These are phyloP conservation scores for Marsdenia floribunda DNA, from an alignment of 257 asterid genomes.

Conservation along the genomic window DNA sequence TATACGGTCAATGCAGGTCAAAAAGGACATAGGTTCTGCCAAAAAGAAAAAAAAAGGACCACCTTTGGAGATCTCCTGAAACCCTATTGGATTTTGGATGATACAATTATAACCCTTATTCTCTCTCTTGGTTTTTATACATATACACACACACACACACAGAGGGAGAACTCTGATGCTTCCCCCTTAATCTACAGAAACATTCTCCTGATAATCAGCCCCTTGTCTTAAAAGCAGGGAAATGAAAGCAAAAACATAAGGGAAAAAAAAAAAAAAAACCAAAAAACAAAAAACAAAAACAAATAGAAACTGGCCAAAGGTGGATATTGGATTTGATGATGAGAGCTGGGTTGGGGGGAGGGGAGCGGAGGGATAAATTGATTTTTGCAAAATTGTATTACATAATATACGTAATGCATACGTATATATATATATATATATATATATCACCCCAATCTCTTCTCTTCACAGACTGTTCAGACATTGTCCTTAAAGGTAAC, in stretches of 20 bases:
- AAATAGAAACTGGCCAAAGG: not conserved
- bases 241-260: not conserved
- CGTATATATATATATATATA: too few species aligned
- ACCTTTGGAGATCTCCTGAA: conserved; percentile 41
- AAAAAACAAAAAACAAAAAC: not conserved
- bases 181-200: conserved; percentile 25
- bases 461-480: not conserved
- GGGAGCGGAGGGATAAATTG: not conserved
- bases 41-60: conserved; percentile 32
- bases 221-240: conserved; percentile 32
- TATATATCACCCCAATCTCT: too few species aligned
- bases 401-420: too few species aligned
- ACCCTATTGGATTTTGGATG: conserved; percentile 41
- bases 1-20: conserved; percentile 54
- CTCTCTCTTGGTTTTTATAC: not conserved
- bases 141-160: not conserved
- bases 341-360: not conserved
- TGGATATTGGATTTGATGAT: too few species aligned
- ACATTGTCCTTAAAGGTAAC: not conserved
- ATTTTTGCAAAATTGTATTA: not conserved
- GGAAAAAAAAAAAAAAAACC: not conserved
- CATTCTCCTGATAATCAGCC: conserved; percentile 45
- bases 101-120: not conserved
- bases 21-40: conserved; percentile 41
- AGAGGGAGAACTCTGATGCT: not conserved